A percentile compares a stretch with the other conserved stretches of the same genome.
These are phyloP conservation scores for Leccinum subspadiceum DNA, from an alignment of 1,284 basidiomycete species.

Conservation along the genomic window DNA sequence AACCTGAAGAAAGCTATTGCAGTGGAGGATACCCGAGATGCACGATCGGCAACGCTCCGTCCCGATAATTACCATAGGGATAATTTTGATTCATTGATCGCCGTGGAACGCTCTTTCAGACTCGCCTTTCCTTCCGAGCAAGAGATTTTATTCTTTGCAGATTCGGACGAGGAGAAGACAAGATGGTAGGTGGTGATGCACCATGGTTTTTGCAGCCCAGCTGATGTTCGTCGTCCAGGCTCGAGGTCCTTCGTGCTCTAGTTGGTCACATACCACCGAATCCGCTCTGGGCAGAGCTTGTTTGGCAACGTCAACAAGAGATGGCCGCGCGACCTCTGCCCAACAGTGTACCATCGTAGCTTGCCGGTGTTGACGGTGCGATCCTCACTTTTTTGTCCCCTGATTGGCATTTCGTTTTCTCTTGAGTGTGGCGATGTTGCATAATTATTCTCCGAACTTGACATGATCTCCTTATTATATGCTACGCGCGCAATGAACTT, in stretches of 20 bases:
- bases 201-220: neutral
- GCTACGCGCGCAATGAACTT: slow-evolving; percentile 14
- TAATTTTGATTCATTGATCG: slow-evolving; percentile 70
- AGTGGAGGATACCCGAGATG: slow-evolving; percentile 75
- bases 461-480: slow-evolving; percentile 10
- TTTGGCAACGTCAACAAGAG: slow-evolving; percentile 74
- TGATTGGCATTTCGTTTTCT: slow-evolving; percentile 9
- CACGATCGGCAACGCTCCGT: slow-evolving; percentile 43
- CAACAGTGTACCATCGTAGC: slow-evolving; percentile 8
- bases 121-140: slow-evolving; percentile 80
- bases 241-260: slow-evolving; percentile 76
- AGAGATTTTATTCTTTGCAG: slow-evolving; percentile 88
- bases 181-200: slow-evolving; percentile 73
- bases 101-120: slow-evolving; percentile 85
- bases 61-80: slow-evolving; percentile 48
- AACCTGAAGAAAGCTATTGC: slow-evolving; percentile 82
- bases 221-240: slow-evolving; percentile 46
- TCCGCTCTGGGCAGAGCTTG: slow-evolving; percentile 86
- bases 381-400: slow-evolving; percentile 7
- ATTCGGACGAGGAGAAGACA: slow-evolving; percentile 85
- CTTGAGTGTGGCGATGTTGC: neutral
- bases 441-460: slow-evolving; percentile 4
- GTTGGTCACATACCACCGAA: slow-evolving; percentile 87
- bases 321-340: slow-evolving; percentile 23
- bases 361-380: neutral